These are phyloP conservation scores for Anthoceros angustus DNA, from an alignment of 225 moss, liverwort and hornwort genomes.

Conservation along the genomic window DNA sequence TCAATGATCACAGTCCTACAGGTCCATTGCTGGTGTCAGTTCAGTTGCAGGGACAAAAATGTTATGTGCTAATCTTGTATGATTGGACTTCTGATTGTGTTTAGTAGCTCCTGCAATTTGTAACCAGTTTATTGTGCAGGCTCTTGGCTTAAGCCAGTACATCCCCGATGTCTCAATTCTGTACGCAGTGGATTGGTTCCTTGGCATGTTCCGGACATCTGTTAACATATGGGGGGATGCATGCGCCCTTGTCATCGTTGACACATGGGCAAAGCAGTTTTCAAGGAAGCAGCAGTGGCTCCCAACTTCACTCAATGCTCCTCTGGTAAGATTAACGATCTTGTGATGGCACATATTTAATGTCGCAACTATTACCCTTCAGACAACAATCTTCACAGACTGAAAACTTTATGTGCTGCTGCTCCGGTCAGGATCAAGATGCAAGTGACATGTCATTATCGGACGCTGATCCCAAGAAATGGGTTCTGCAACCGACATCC, in stretches of 20 bases:
- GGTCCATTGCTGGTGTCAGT: slow-evolving; percentile 16
- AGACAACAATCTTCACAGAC: no score
- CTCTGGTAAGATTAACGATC: no score
- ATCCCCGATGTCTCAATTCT: slow-evolving; percentile 64
- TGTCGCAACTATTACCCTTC: no score
- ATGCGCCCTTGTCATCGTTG: slow-evolving; percentile 70
- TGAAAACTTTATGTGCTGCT: no score
- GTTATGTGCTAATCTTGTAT: neutral
- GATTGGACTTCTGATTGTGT: neutral
- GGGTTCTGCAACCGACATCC: no score
- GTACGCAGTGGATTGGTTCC: slow-evolving; percentile 91
- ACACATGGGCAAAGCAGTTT: slow-evolving; percentile 53
- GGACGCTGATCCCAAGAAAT: no score
- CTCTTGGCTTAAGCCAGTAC: slow-evolving; percentile 53
- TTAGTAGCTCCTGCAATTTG: neutral
- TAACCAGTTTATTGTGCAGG: slow-evolving; percentile 21
- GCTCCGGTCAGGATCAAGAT: no score
- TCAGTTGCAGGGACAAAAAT: neutral
- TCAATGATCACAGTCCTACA: slow-evolving; percentile 87
- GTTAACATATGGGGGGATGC: slow-evolving; percentile 92
- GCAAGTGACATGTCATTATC: no score
- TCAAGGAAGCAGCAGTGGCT: slow-evolving; percentile 18
- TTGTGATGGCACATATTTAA: no score
- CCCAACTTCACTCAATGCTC: no score
- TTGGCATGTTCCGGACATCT: slow-evolving; percentile 77